phyloP scores from a whole-genome alignment of 352 stramenopile species.

The Pythium rishiriense region DNA sequence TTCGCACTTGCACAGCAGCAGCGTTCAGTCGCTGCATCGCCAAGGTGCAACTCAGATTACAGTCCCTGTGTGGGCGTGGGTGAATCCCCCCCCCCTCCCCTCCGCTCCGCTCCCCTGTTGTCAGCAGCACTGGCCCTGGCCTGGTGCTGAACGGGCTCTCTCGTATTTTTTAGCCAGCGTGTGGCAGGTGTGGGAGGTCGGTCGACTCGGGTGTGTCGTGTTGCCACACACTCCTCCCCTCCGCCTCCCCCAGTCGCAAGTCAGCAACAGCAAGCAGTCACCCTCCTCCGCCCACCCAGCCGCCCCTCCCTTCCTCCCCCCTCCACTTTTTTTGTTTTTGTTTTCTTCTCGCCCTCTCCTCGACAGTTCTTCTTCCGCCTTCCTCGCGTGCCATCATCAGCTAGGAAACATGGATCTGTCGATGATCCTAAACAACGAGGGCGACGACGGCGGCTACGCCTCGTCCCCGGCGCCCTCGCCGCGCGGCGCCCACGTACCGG shows the following conservation, averaged over 20 bases:
- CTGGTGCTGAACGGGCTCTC: slow-evolving; percentile 26
- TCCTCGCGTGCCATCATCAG: neutral
- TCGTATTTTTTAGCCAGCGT: slow-evolving; percentile 25
- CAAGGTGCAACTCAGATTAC: slow-evolving; percentile 37
- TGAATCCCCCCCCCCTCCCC: slow-evolving; percentile 16
- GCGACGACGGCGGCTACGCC: slow-evolving; percentile 26
- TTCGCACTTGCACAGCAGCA: slow-evolving; percentile 23
- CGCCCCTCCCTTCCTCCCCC: slow-evolving; percentile 9
- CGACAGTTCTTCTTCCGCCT: slow-evolving; percentile 24
- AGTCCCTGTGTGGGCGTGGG: slow-evolving; percentile 16
- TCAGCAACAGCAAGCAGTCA: slow-evolving; percentile 30
- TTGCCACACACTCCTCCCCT: slow-evolving; percentile 23
- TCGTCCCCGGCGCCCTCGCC: slow-evolving; percentile 12
- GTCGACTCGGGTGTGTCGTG: slow-evolving; percentile 21
- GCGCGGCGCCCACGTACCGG: slow-evolving; percentile 4
- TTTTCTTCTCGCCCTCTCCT: slow-evolving; percentile 5
- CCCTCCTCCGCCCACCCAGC: slow-evolving; percentile 9
- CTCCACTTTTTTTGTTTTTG: slow-evolving; percentile 17
- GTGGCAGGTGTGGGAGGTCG: slow-evolving; percentile 11
- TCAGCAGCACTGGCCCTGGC: slow-evolving; percentile 26
- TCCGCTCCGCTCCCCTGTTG: slow-evolving; percentile 19
- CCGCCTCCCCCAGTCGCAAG: slow-evolving; percentile 28
- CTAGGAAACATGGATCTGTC: slow-evolving; percentile 29
- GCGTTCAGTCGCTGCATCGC: slow-evolving; percentile 31
- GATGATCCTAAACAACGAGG: slow-evolving; percentile 30